Evolutionary conservation across 169 alveolate species (phyloP), one percentile per base, ranked within the genome.

Genomic region (Cardiosporidium cionae): DNA sequence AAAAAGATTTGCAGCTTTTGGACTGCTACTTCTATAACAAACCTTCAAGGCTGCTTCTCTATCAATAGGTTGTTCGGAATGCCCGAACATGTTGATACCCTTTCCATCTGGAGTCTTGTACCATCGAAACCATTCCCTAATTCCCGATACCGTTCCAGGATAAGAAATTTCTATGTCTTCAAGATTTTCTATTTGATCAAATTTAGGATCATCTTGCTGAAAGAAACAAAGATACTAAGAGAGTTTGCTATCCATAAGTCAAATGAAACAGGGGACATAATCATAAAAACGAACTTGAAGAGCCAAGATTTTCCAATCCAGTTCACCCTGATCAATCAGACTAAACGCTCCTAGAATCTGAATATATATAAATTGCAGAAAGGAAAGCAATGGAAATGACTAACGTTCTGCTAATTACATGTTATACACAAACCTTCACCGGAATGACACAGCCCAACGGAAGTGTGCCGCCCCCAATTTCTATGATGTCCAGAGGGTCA

Each of bases 401-500:
- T n/a, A n/a, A n/a, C n/a, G n/a, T n/a, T n/a, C n/a, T n/a, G n/a
- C n/a, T n/a, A n/a, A n/a, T n/a, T n/a, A n/a, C n/a, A n/a, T n/a
- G n/a, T n/a, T n/a, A n/a, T n/a, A n/a, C n/a, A n/a, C n/a, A n/a
- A 16, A 65, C 81, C 85, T 88, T 90, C 53, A 91, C 93, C 32
- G 31, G 52, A 23, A 72, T 79, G 36, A 87, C 72, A 27, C 78
- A 65, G 4, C 96, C 95, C 16, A 77, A 66, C 29, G 69, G 73
- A 31, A 71, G 67, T 28, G 80, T 87, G 28, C 84, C 85, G 0
- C 76, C 73, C 70, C 93, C 91, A 32, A 91, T 76, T 71, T 94
- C 98, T 52, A 92, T 90, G 7, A 90, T 87, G 70, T 94, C 98
- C n/a, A 94, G 76, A 7, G 98, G 98, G 75, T 94, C 98, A 58